Evolutionary conservation across 805 yeast genomes (phyloP).

Genomic region (Alloascoidea africana): DNA sequence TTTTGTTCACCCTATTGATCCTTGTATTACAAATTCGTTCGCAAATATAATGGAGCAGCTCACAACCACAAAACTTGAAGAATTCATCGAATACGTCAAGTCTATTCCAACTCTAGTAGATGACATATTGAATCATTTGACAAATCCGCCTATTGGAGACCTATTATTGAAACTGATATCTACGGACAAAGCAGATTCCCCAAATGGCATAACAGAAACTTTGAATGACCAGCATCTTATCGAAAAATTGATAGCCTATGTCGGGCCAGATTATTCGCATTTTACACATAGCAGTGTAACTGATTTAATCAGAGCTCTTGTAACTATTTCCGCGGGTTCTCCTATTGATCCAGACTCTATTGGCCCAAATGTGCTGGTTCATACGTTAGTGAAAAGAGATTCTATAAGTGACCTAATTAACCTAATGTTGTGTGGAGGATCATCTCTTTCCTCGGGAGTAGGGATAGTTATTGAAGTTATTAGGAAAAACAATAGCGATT

Average conservation of each 20-base stretch:
- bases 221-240: not conserved
- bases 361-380: not conserved
- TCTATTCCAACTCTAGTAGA: not conserved
- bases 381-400: not conserved
- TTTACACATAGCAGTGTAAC: not conserved
- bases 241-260: not conserved
- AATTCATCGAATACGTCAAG: not conserved
- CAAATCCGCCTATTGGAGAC: not conserved
- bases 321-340: not conserved
- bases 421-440: not conserved
- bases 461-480: not conserved
- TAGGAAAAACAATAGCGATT: slow-evolving; percentile 1
- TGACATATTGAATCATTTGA: not conserved
- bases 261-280: not conserved
- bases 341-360: not conserved
- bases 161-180: not conserved
- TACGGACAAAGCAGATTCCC: not conserved
- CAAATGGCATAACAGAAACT: not conserved
- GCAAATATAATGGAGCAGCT: not conserved
- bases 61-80: not conserved
- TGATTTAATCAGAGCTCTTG: not conserved
- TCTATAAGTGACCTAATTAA: not conserved
- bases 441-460: not conserved
- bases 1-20: not conserved
- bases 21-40: not conserved